Evolutionary conservation across 192 early-diverging fungal genomes (phyloP), one percentile per base, ranked within the genome.

Genomic region (Entophlyctis luteolus): DNA sequence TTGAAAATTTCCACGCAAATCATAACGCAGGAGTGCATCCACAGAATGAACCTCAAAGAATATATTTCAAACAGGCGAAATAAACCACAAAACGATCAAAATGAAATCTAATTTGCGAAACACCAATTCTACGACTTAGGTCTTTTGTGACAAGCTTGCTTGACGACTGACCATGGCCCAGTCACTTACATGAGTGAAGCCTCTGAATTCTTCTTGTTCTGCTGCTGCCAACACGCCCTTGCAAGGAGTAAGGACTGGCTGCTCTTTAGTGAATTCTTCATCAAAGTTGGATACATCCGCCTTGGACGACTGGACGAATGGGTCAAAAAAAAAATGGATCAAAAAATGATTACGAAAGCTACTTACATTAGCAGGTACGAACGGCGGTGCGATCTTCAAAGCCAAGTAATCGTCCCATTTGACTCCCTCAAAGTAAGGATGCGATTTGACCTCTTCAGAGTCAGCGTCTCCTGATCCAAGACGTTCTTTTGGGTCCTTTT

Each of bases 231-330:
- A 77, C 32, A 90, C 84, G 33, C 87, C 89, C 55, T 93, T 87
- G 50, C 92, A 90, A 0, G 96, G 97, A 10, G 97, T 98, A 48
- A 99, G 71, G 0, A 93, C 91, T 0, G 97, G 96, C 60, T 83
- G 79, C 81, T 98, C 95, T 36, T 84, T 81, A 18, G 97, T 99
- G 68, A 99, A 99, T 80, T 99, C 96, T 23, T 88, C 84, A 70
- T 99, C 97, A 88, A 99, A 99, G 87, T 98, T 98, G 42, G 93
- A 96, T 5, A 92, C 90, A 70, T 99, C 97, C 12, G 90, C 87
- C 55, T 87, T 79, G 23, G 83, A 79, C 0, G 73, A 77, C 83
- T 85, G 35, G n/a, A 42, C n/a, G 8, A 12, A 42, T 12, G n/a
- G n/a, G n/a, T 42, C 8, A 8, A 42, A 42, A 12, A 2, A 37